Conservation (phyloP, 768 basidiomycete genomes). For the Suillus subaureus region DNA sequence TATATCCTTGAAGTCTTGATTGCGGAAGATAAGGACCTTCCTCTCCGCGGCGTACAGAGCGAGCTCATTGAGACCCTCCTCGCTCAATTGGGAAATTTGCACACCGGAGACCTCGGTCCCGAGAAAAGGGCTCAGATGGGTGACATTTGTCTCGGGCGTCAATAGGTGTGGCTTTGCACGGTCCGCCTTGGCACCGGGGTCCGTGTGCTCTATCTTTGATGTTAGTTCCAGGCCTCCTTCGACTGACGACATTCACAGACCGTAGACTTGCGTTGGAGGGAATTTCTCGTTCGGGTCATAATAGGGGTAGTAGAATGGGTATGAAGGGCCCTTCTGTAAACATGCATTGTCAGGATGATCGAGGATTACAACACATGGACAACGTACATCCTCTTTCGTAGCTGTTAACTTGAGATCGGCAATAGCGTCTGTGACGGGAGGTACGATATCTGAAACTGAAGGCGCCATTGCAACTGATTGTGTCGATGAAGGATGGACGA, state of each 20-base stretch:
- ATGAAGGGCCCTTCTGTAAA: constrained; percentile 41
- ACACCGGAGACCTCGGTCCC: constrained; percentile 54
- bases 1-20: constrained; percentile 66
- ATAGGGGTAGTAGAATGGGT: constrained; percentile 52
- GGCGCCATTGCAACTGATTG: constrained; percentile 15
- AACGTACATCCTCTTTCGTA: constrained; percentile 10
- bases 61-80: constrained; percentile 56
- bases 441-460: constrained; percentile 14
- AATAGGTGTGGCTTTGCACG: constrained; percentile 54
- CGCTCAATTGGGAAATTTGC: constrained; percentile 53
- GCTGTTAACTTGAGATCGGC: constrained; percentile 13
- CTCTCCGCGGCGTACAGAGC: constrained; percentile 54
- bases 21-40: constrained; percentile 56
- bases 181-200: constrained; percentile 50
- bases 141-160: constrained; percentile 37
- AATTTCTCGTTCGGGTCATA: constrained; percentile 52
- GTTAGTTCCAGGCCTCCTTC: neutral
- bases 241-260: constrained; percentile 4
- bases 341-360: neutral
- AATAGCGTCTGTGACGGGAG: constrained; percentile 9
- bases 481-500: neutral
- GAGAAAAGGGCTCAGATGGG: constrained; percentile 50
- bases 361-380: neutral
- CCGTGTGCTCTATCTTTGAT: constrained; percentile 39
- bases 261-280: constrained; percentile 43